These are phyloP conservation scores for Grosmannia serpens DNA, from an alignment of 2,329 filamentous ascomycete genomes.

Conservation along the genomic window DNA sequence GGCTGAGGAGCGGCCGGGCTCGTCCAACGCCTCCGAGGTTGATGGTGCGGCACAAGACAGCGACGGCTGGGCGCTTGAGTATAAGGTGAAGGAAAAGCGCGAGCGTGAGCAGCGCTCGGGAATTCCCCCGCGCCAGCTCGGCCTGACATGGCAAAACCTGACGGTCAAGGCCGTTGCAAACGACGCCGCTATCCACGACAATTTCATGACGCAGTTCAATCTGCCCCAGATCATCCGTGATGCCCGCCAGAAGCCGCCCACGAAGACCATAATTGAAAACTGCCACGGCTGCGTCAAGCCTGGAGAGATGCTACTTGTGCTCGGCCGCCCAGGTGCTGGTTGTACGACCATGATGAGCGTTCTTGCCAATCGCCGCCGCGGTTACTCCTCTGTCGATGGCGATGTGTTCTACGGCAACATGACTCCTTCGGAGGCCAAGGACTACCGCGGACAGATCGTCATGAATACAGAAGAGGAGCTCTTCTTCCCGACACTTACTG, in stretches of 20 bases:
- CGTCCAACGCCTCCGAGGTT: slow-evolving; percentile 27
- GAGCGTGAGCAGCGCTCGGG: slow-evolving; percentile 1
- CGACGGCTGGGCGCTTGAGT: not conserved
- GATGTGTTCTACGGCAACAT: slow-evolving; percentile 51
- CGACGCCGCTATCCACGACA: slow-evolving; percentile 54
- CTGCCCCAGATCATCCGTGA: slow-evolving; percentile 41
- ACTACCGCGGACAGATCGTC: slow-evolving; percentile 22
- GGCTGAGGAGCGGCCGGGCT: not conserved
- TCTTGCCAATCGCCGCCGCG: slow-evolving; percentile 57
- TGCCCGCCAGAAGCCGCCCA: slow-evolving; percentile 39
- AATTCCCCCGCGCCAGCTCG: slow-evolving; percentile 27
- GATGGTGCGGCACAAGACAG: not conserved
- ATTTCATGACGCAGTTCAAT: slow-evolving; percentile 49
- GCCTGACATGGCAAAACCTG: slow-evolving; percentile 53
- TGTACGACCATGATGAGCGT: slow-evolving; percentile 47
- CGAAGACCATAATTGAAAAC: slow-evolving; percentile 53
- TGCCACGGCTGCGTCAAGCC: slow-evolving; percentile 43
- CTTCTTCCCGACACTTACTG: slow-evolving; percentile 57
- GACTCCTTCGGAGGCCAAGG: slow-evolving; percentile 30
- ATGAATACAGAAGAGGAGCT: slow-evolving; percentile 59
- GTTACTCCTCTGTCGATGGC: slow-evolving; percentile 52
- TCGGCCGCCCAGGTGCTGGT: slow-evolving; percentile 44
- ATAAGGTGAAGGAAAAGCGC: not conserved
- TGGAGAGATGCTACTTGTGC: slow-evolving; percentile 45
- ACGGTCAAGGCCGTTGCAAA: slow-evolving; percentile 50